phyloP scores from a whole-genome alignment of 805 yeast species.

The Peterozyma toletana region DNA sequence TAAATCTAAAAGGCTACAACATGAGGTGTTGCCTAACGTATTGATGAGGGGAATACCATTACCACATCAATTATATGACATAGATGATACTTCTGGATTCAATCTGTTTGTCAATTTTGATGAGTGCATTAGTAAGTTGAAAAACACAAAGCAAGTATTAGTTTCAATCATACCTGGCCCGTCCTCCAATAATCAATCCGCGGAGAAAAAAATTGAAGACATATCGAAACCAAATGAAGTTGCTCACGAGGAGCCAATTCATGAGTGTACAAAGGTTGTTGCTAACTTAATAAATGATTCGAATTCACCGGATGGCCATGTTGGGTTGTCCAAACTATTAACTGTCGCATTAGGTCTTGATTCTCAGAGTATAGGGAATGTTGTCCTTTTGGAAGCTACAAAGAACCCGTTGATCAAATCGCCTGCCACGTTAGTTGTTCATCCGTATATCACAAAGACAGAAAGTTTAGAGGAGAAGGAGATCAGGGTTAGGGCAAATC shows the following conservation, averaged over 20 bases:
- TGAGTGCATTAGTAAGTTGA: slow-evolving; percentile 27
- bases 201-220: slow-evolving; percentile 16
- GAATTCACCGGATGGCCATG: slow-evolving; percentile 26
- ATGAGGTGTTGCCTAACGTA: slow-evolving; percentile 19
- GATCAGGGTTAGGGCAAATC: slow-evolving; percentile 13
- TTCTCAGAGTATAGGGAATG: slow-evolving; percentile 38
- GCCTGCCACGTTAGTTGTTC: slow-evolving; percentile 38
- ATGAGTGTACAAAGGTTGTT: slow-evolving; percentile 34
- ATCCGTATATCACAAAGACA: slow-evolving; percentile 40
- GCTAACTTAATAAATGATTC: slow-evolving; percentile 42
- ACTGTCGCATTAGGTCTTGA: slow-evolving; percentile 51
- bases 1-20: slow-evolving; percentile 5
- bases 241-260: slow-evolving; percentile 8
- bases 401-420: slow-evolving; percentile 20
- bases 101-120: slow-evolving; percentile 39
- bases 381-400: slow-evolving; percentile 44
- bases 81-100: slow-evolving; percentile 19
- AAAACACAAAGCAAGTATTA: slow-evolving; percentile 34
- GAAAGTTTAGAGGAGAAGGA: background rate
- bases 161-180: slow-evolving; percentile 52
- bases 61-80: slow-evolving; percentile 37
- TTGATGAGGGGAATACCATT: slow-evolving; percentile 47
- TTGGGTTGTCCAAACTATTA: slow-evolving; percentile 46
- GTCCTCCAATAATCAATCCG: slow-evolving; percentile 12
- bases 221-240: slow-evolving; percentile 5